A percentile compares a stretch with the other conserved stretches of the same genome.
Conservation (phyloP, 176 grass and related monocot genomes). For the Triticum dicoccoides region DNA sequence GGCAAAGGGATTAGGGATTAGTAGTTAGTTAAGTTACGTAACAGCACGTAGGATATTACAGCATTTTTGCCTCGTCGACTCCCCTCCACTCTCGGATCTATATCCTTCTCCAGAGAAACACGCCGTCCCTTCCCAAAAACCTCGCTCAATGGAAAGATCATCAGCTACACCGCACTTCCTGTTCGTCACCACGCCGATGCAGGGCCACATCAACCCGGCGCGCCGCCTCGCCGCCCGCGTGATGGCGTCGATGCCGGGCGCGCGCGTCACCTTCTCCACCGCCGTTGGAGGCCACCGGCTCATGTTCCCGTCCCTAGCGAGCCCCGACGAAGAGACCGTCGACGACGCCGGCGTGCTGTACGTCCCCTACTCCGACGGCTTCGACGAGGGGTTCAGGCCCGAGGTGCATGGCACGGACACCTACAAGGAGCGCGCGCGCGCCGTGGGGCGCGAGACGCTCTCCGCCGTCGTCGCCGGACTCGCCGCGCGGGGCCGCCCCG, state of each 20-base stretch:
- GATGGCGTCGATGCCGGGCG: background rate
- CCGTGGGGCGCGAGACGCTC: background rate
- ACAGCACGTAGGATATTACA: no score
- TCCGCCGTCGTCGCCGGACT: background rate
- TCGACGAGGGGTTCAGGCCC: conserved; percentile 18
- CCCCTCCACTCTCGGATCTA: background rate
- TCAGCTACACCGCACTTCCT: conserved; percentile 24
- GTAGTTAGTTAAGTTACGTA: no score
- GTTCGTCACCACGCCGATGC: conserved; percentile 2
- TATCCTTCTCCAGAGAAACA: background rate
- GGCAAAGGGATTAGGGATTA: no score
- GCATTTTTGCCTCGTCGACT: background rate
- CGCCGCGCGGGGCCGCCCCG: background rate
- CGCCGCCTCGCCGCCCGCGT: conserved; percentile 24
- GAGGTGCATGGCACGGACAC: background rate
- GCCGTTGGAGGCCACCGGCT: conserved; percentile 28
- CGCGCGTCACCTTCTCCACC: conserved; percentile 45
- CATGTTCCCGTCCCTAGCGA: conserved; percentile 22
- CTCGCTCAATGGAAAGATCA: background rate
- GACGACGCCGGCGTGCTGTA: conserved; percentile 17
- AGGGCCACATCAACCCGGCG: conserved; percentile 46
- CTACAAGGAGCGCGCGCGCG: background rate
- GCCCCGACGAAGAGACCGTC: background rate
- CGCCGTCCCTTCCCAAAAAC: background rate
- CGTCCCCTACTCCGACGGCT: conserved; percentile 42